Conservation (phyloP, 2,329 filamentous ascomycete species). For the Peltaster fructicola region DNA sequence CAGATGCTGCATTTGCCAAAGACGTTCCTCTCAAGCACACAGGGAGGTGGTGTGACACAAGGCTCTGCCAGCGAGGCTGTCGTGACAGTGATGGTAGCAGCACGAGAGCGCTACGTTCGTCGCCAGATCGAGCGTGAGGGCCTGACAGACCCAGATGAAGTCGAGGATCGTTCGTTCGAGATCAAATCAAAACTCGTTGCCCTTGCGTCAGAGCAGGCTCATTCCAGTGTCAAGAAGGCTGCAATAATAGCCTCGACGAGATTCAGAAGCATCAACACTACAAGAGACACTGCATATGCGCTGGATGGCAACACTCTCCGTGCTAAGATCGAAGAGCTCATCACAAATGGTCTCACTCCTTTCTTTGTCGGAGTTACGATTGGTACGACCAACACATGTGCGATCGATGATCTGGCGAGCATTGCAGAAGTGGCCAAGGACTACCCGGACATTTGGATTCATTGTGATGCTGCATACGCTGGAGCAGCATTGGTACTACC, state of each 20-base stretch:
- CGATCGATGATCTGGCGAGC: constrained; percentile 61
- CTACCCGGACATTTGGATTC: constrained; percentile 60
- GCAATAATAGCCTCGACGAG: constrained; percentile 74
- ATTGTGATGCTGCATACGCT: constrained; percentile 86
- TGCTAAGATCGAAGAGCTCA: constrained; percentile 44
- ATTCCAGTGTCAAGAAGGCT: constrained; percentile 75
- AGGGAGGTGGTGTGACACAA: constrained; percentile 86
- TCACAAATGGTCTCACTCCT: constrained; percentile 54
- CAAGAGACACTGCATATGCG: constrained; percentile 45
- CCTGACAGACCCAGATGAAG: constrained; percentile 30
- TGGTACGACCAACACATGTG: constrained; percentile 77
- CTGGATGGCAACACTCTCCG: constrained; percentile 50
- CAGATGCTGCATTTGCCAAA: constrained; percentile 55
- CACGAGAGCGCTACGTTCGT: constrained; percentile 59
- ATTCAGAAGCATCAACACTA: constrained; percentile 50
- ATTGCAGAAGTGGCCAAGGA: constrained; percentile 40
- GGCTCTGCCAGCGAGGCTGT: constrained; percentile 79
- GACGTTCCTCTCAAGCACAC: constrained; percentile 54
- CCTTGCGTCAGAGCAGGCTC: constrained; percentile 59
- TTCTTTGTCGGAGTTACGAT: constrained; percentile 75
- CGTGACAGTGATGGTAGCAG: constrained; percentile 72
- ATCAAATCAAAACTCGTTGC: constrained; percentile 59
- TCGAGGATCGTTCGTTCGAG: constrained; percentile 51
- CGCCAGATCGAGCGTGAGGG: constrained; percentile 37
- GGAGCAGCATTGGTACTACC: constrained; percentile 69